These are phyloP conservation scores for Cymbopogon citratus DNA, from an alignment of 176 grass and related monocot genomes.

Conservation along the genomic window DNA sequence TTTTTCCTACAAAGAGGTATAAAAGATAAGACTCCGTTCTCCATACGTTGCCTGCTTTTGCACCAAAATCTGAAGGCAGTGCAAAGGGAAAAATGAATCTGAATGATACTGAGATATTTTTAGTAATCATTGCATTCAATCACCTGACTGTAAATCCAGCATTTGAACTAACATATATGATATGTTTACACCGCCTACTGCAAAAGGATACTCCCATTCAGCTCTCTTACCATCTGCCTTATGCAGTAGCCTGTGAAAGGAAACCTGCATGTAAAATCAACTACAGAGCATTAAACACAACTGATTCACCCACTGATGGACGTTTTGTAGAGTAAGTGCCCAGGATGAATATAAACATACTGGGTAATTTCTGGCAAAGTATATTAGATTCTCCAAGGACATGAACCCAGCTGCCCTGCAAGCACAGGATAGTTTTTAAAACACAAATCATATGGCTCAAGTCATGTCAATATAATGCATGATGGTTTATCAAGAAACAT, in stretches of 20 bases:
- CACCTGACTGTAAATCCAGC: conserved; percentile 64
- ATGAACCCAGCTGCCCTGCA: conserved; percentile 65
- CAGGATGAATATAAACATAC: conserved; percentile 35
- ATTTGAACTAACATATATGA: conserved; percentile 67
- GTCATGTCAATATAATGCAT: conserved; percentile 2
- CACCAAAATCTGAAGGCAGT: neutral
- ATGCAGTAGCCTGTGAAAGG: conserved; percentile 64
- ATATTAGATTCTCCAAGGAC: conserved; percentile 72
- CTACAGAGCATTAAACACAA: conserved; percentile 25
- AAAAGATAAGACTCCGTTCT: conserved; percentile 4
- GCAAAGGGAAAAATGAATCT: neutral
- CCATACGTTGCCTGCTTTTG: neutral
- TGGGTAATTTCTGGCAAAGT: conserved; percentile 65
- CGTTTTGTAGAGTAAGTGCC: neutral
- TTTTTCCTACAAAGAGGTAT: conserved; percentile 39
- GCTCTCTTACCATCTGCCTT: conserved; percentile 56
- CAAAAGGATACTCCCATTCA: conserved; percentile 80
- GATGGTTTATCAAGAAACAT: conserved; percentile 22
- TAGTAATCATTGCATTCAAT: neutral
- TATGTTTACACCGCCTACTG: conserved; percentile 64
- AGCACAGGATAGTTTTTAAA: conserved; percentile 4
- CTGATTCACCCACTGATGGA: neutral
- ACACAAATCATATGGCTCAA: conserved; percentile 1
- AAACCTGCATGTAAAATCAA: conserved; percentile 46
- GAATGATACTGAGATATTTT: neutral